phyloP scores from a whole-genome alignment of 2,329 filamentous ascomycete genomes.

The Talaromyces albobiverticillius region DNA sequence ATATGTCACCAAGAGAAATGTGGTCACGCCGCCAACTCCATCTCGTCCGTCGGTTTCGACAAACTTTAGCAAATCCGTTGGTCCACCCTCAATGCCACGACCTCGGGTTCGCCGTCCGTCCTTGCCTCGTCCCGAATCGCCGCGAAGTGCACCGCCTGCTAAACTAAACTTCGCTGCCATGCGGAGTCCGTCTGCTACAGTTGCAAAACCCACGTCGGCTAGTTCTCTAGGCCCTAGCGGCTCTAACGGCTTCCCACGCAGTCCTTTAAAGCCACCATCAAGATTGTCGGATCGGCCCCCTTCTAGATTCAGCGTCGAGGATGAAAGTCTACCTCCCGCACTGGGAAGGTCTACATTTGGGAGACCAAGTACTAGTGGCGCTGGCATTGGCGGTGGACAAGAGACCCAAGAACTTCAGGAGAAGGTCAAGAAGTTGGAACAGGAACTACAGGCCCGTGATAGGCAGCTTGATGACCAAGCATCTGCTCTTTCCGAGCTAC shows the following conservation, averaged over 20 bases:
- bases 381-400: constrained; percentile 17
- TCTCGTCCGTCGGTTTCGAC: constrained; percentile 64
- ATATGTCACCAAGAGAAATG: constrained; percentile 60
- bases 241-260: constrained; percentile 46
- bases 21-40: constrained; percentile 67
- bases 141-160: constrained; percentile 58
- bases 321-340: constrained; percentile 28
- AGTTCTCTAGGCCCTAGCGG: constrained; percentile 7
- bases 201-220: constrained; percentile 9
- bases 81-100: constrained; percentile 68
- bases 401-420: constrained; percentile 54
- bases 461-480: constrained; percentile 86
- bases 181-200: constrained; percentile 52
- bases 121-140: constrained; percentile 84
- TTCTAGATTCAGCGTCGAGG: constrained; percentile 38
- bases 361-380: constrained; percentile 4
- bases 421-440: constrained; percentile 69
- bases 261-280: constrained; percentile 37
- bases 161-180: constrained; percentile 55
- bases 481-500: constrained; percentile 80
- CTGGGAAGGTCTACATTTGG: constrained; percentile 9
- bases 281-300: constrained; percentile 38
- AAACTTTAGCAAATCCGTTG: constrained; percentile 87
- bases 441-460: constrained; percentile 78
- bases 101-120: constrained; percentile 66